Conservation (phyloP, 139 green algal species). For the Picochlorum sp. region DNA sequence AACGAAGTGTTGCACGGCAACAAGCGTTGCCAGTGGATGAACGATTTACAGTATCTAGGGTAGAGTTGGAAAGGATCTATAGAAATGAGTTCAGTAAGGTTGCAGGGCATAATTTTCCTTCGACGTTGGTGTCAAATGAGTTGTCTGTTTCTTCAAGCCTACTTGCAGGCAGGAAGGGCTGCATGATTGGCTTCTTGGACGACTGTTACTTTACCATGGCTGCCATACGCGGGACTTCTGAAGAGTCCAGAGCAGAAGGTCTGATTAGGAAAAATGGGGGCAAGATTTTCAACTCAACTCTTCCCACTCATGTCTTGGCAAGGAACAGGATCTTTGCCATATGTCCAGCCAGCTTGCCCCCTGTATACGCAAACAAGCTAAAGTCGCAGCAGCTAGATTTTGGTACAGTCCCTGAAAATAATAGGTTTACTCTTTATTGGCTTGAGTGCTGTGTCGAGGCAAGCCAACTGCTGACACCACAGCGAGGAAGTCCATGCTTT, state of each 20-base stretch:
- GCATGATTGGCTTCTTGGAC: neutral
- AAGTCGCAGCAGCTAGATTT: constrained; percentile 20
- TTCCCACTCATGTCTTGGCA: neutral
- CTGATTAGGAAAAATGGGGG: constrained; percentile 21
- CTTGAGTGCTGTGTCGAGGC: constrained; percentile 21
- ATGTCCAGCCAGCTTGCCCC: constrained; percentile 18
- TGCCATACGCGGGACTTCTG: constrained; percentile 9
- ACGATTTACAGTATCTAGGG: neutral
- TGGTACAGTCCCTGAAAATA: constrained; percentile 22
- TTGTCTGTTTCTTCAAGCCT: neutral
- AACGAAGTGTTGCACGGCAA: neutral
- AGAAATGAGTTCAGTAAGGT: neutral
- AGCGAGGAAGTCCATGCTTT: constrained; percentile 3
- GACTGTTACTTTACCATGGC: constrained; percentile 35
- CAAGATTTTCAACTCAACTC: constrained; percentile 12
- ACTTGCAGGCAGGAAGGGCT: neutral
- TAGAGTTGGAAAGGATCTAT: neutral
- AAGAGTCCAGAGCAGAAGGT: neutral
- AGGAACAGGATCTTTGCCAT: constrained; percentile 17
- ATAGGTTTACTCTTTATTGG: constrained; percentile 30
- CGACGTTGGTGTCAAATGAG: neutral
- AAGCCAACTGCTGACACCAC: neutral
- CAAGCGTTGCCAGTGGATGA: neutral
- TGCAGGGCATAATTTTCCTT: neutral
- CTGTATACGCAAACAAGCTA: neutral